Conservation (phyloP, 768 basidiomycete species). For the Pleurotus eryngii region DNA sequence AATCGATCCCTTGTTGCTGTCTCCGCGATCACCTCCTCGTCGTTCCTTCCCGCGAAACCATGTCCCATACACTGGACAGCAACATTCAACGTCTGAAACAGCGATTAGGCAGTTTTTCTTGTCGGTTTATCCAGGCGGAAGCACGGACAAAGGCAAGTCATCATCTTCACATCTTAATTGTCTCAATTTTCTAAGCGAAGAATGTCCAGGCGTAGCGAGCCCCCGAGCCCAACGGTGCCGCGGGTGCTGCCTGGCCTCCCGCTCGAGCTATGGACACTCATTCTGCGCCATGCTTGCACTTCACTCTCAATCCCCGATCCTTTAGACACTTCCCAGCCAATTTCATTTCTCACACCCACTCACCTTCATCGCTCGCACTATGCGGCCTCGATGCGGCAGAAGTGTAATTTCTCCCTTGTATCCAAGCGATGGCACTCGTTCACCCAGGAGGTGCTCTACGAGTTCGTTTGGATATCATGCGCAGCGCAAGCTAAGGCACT, state of each 20-base stretch:
- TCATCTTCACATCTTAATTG: neutral
- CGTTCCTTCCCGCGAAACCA: neutral
- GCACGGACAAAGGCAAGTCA: neutral
- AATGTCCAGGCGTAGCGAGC: neutral
- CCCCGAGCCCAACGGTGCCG: neutral
- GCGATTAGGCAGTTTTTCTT: neutral
- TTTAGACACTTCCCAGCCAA: constrained; percentile 43
- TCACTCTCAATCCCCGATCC: constrained; percentile 32
- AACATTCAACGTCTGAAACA: neutral
- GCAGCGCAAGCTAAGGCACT: constrained; percentile 46
- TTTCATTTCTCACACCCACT: constrained; percentile 56
- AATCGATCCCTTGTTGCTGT: neutral
- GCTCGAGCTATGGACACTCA: constrained; percentile 62
- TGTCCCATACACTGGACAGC: neutral
- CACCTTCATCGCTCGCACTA: constrained; percentile 42
- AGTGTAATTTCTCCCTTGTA: constrained; percentile 51
- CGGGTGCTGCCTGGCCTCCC: constrained; percentile 43
- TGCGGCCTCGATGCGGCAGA: constrained; percentile 42
- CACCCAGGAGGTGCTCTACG: constrained; percentile 55
- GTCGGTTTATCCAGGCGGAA: constrained; percentile 1
- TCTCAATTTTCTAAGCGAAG: neutral
- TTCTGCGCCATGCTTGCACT: constrained; percentile 56
- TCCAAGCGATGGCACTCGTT: constrained; percentile 52
- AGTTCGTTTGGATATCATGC: constrained; percentile 67
- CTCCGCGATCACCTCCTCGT: neutral